Base-by-base conservation (phyloP, 163 green algal genomes). In the Prototheca wickerhamii region DNA sequence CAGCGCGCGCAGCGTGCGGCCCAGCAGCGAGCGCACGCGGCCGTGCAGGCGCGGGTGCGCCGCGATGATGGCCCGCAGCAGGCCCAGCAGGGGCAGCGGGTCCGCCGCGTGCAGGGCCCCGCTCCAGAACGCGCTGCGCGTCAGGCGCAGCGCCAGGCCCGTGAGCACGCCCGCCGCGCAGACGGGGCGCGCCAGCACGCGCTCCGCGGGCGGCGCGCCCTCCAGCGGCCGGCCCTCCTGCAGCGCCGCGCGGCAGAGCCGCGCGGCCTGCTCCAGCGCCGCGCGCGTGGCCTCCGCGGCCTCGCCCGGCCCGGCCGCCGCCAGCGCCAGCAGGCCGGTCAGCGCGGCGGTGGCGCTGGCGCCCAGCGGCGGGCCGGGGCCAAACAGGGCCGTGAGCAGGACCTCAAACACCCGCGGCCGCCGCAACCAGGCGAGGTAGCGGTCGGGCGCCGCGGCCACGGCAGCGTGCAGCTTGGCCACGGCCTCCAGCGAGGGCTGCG, bases 321-420 rank as follows among this genome's bases (percentile, higher is more conserved):
- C 76, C 29, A 75, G 51, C n/a, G 73, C 67, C n/a, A 83, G 69
- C 63, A 88, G 55, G 4, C 56, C 43, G 3, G 51, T 57, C 40
- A 54, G 69, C 23, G 60, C 64, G 21, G 54, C 23, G 29, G 67
- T 25, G 1, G 64, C 52, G 32, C 77, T 69, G 3, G 50, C 56
- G 17, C 49, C 35, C 28, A 82, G 63, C 58, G 53, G 53, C 37
- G 60, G 72, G 3, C n/a, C 50, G 4, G 75, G 72, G 42, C 49
- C 67, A 55, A 83, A 86, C 49, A 86, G 33, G 53, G 59, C 68
- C 26, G 51, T 20, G 7, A 75, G 57, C 62, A 89, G 67, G 40
- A 71, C 66, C 29, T 79, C 51, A 26, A 82, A 73, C 21, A 86
- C 59, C 30, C 65, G 64, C 0, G 74, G 75, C 49, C 85, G 79